Evolutionary conservation across 2,329 filamentous ascomycete species (phyloP).

Genomic region (Alternaria rosae): DNA sequence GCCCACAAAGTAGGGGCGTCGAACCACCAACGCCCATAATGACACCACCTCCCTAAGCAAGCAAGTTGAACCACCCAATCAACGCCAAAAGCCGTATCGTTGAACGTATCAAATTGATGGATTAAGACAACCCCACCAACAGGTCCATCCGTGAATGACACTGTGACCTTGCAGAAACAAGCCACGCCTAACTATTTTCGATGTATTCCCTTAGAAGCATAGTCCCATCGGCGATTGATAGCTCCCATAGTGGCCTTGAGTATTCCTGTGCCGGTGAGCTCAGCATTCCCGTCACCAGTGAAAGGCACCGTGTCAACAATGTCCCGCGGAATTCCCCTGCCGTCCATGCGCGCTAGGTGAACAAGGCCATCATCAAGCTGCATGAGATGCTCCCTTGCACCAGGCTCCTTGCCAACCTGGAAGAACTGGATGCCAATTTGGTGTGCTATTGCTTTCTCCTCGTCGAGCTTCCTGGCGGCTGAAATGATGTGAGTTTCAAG

Average conservation of each 20-base stretch:
- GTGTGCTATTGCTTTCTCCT: slow-evolving; percentile 72
- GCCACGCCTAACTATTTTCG: slow-evolving; percentile 1
- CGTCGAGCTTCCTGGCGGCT: slow-evolving; percentile 74
- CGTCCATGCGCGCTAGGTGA: slow-evolving; percentile 56
- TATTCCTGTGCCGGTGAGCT: slow-evolving; percentile 73
- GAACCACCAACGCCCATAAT: not conserved
- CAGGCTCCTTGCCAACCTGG: slow-evolving; percentile 80
- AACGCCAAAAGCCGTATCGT: not conserved
- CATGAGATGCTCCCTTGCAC: slow-evolving; percentile 70
- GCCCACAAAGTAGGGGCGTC: not conserved
- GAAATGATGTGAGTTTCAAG: slow-evolving; percentile 70
- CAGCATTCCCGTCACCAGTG: slow-evolving; percentile 59
- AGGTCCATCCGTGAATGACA: not conserved
- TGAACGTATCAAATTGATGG: not conserved
- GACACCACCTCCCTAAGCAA: not conserved
- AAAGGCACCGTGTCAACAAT: slow-evolving; percentile 93
- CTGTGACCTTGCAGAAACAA: not conserved
- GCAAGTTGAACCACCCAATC: not conserved
- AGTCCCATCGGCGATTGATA: slow-evolving; percentile 72
- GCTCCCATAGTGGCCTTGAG: slow-evolving; percentile 81
- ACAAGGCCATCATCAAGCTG: slow-evolving; percentile 77
- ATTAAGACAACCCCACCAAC: not conserved
- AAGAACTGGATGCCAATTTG: slow-evolving; percentile 97
- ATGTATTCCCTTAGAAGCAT: slow-evolving; percentile 48
- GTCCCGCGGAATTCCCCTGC: slow-evolving; percentile 69